A percentile compares a stretch with the other conserved stretches of the same genome.
These are phyloP conservation scores for Fusarium subtropicale DNA, from an alignment of 2,329 filamentous ascomycete genomes.

Conservation along the genomic window DNA sequence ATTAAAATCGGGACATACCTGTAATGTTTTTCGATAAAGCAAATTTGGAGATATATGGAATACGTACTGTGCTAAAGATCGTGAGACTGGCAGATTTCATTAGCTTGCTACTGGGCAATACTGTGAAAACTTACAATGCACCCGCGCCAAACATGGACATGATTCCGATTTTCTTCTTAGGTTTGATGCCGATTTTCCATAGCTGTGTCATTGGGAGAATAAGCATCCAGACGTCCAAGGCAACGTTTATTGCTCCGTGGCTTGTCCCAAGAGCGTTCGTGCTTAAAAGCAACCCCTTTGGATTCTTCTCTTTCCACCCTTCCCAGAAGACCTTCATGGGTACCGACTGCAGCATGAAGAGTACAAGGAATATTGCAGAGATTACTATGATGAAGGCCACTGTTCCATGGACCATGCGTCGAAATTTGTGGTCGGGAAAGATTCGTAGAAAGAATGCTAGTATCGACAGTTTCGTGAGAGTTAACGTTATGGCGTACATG, in stretches of 20 bases:
- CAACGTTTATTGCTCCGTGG: constrained; percentile 1
- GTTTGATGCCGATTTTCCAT: background rate
- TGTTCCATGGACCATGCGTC: background rate
- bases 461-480: background rate
- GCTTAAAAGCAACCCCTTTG: background rate
- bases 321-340: background rate
- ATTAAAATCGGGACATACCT: rapidly evolving
- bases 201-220: constrained; percentile 9
- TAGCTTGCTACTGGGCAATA: rapidly evolving
- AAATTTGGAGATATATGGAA: background rate
- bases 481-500: background rate
- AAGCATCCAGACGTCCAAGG: constrained; percentile 23
- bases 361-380: rapidly evolving
- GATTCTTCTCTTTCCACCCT: background rate
- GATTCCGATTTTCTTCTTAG: constrained; percentile 5
- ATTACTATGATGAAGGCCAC: rapidly evolving
- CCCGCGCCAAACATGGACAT: constrained; percentile 22
- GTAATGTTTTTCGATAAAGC: background rate
- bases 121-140: background rate
- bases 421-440: constrained; percentile 1
- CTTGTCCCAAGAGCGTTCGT: background rate
- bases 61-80: background rate
- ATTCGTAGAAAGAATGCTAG: constrained; percentile 16
- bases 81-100: background rate
- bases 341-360: background rate